Base-by-base conservation (phyloP, 2,329 filamentous ascomycete species). In the Parafenestella ontariensis region DNA sequence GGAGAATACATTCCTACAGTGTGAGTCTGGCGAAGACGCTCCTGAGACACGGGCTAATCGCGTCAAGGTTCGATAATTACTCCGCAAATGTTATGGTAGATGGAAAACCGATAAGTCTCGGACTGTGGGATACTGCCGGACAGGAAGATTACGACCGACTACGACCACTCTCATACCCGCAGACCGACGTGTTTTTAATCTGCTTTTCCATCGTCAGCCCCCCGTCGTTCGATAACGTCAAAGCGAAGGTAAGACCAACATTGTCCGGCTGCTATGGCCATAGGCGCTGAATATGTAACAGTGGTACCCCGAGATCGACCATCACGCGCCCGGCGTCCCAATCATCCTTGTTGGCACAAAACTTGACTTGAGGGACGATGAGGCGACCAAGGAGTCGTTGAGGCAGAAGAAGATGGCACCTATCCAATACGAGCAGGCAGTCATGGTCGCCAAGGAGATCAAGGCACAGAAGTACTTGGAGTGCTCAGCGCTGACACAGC, bases 1-100 rank as follows among this genome's bases (percentile, higher is more conserved):
- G 95, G 95, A 78, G 95, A 99, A 84, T 99, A 99, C 80, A 98
- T 99, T 70, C 95, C 95, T 66, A 99, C 95, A 70, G 95, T 99
- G 90, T 95, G 81, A 78, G 89, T 64, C 28, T 34, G 31, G 15
- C 50, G 8, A 20, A 40, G 44, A 23, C 10, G 33, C n/a, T 21
- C 31, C 47, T 64, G 42, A 52, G 59, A 41, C 52, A 20, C 50
- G 40, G 48, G 62, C 70, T 75, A 62, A 75, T 52, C 17, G 26
- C 41, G 31, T 46, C 56, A 66, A 96, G 92, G 61, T 98, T 98
- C 80, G 94, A 98, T 77, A 99, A 99, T 82, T 98, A 98, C 83
- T 96, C 94, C 33, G 95, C 95, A 63, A 96, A 92, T 82, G 95
- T 99, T 51, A 97, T 97, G 91, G 95, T 98, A 52, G 95, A 98